Evolutionary conservation across 306 rosid species (phyloP), one percentile per base, ranked within the genome.

Genomic region (Rosa rugosa): DNA sequence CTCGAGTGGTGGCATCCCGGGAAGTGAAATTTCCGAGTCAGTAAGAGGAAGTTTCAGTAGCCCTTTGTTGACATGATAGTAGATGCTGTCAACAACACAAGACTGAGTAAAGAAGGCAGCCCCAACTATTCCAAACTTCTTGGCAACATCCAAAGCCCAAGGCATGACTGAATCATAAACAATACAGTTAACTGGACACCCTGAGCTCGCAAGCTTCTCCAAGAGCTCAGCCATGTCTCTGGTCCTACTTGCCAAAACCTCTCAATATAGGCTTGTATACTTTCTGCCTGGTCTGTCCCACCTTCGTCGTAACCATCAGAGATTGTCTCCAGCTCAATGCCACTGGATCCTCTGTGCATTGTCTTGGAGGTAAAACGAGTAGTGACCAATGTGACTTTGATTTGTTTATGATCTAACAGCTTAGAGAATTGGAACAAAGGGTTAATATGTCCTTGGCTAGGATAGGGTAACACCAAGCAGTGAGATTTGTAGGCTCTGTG

Each of bases 51-150:
- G 72, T 67, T 83, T 84, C 40, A 91, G 3, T 25, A 77, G 17
- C 7, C 87, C 96, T 63, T 50, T 44, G 36, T 85, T 77, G 47
- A 85, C 64, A 60, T 54, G 10, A 69, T 85, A 87, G 79, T 70
- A 89, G 8, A 87, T 83, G 2, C 23, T 74, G 56, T 75, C 80
- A 1, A 87, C 91, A 20, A 79, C 86, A 86, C 85, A 85, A 42
- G 80, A 69, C 41, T 89, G 91, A 14, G 96, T 88, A 68, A 89
- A 89, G 72, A 84, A 85, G 44, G 82, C 69, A 59, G 88, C 90
- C 63, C 82, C 91, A 1, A 25, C 5, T 11, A 88, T 16, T 0
- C 90, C 88, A 76, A 83, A 85, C 11, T 78, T 80, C 80, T 79
- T 91, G 44, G 89, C 80, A 4, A 89, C 80, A 46, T 89, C 91